Percentiles rank a stretch among this genome's conserved stretches.
phyloP scores from a whole-genome alignment of 805 yeast species.

The Candida corydali region DNA sequence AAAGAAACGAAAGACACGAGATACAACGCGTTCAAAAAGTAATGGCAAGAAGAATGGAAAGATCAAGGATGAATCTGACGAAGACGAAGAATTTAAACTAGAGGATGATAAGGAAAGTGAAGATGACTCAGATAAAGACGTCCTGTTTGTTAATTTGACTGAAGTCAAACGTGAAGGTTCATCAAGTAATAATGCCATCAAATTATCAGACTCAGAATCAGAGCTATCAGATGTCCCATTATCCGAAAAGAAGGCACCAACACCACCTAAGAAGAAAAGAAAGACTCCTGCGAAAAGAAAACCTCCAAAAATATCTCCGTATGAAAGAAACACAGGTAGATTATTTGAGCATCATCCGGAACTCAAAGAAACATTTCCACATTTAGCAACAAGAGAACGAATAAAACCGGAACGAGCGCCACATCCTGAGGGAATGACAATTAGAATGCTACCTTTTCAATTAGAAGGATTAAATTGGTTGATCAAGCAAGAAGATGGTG shows the following conservation, averaged over 20 bases:
- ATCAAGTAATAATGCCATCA: conserved; percentile 21
- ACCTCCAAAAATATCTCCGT: conserved; percentile 61
- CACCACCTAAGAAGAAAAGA: conserved; percentile 17
- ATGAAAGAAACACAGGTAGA: conserved; percentile 62
- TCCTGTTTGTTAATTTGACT: conserved; percentile 25
- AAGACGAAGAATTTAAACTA: conserved; percentile 11
- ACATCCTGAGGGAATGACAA: conserved; percentile 77
- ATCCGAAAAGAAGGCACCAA: conserved; percentile 15
- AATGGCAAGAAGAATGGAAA: conserved; percentile 3
- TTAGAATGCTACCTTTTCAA: conserved; percentile 82
- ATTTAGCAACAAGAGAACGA: conserved; percentile 44
- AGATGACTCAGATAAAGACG: conserved; percentile 34
- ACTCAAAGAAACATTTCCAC: conserved; percentile 65
- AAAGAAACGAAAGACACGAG: conserved; percentile 12
- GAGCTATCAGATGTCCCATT: conserved; percentile 24
- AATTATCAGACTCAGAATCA: conserved; percentile 17
- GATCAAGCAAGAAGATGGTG: conserved; percentile 70
- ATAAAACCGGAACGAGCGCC: conserved; percentile 52
- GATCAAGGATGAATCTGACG: conserved; percentile 10
- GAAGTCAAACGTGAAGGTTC: conserved; percentile 17
- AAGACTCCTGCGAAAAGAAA: conserved; percentile 31
- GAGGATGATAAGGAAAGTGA: conserved; percentile 7
- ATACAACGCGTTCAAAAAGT: conserved; percentile 10
- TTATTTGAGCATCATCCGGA: conserved; percentile 78
- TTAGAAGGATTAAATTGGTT: conserved; percentile 93